phyloP scores from a whole-genome alignment of 306 rosid genomes.

The Bauhinia variegata region DNA sequence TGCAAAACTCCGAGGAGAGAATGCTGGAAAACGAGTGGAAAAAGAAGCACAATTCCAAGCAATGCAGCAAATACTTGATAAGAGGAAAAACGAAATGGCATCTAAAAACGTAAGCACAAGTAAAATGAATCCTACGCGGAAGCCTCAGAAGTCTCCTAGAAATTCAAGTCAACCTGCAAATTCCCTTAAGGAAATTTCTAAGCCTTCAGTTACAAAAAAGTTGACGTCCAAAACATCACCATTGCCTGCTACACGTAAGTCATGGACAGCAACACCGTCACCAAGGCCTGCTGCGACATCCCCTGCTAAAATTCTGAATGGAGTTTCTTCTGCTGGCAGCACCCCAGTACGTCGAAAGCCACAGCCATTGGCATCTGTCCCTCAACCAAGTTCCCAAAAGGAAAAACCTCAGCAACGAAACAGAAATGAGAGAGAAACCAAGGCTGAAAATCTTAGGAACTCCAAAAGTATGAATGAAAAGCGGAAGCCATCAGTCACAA shows the following conservation, averaged over 20 bases:
- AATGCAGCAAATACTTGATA: conserved; percentile 68
- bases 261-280: conserved; percentile 86
- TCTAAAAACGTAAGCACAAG: conserved; percentile 53
- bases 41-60: conserved; percentile 69
- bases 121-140: conserved; percentile 47
- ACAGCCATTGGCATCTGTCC: conserved; percentile 50
- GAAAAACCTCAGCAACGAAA: conserved; percentile 61
- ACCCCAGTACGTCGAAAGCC: conserved; percentile 64
- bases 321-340: conserved; percentile 55
- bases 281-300: conserved; percentile 60
- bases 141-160: conserved; percentile 58
- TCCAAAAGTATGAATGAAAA: conserved; percentile 62
- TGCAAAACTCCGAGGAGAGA: conserved; percentile 72
- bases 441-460: conserved; percentile 42
- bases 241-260: conserved; percentile 78
- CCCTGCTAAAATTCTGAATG: conserved; percentile 60
- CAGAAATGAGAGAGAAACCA: conserved; percentile 66
- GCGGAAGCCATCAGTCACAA: conserved; percentile 50
- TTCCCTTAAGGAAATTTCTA: conserved; percentile 59
- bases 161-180: conserved; percentile 57
- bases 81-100: conserved; percentile 73
- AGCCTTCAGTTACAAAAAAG: conserved; percentile 58
- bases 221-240: conserved; percentile 57
- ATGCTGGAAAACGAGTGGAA: conserved; percentile 59
- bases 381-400: conserved; percentile 51